A percentile compares a stretch with the other conserved stretches of the same genome.
These are phyloP conservation scores for Thamnidium elegans DNA, from an alignment of 192 early-diverging fungal species.

Conservation along the genomic window DNA sequence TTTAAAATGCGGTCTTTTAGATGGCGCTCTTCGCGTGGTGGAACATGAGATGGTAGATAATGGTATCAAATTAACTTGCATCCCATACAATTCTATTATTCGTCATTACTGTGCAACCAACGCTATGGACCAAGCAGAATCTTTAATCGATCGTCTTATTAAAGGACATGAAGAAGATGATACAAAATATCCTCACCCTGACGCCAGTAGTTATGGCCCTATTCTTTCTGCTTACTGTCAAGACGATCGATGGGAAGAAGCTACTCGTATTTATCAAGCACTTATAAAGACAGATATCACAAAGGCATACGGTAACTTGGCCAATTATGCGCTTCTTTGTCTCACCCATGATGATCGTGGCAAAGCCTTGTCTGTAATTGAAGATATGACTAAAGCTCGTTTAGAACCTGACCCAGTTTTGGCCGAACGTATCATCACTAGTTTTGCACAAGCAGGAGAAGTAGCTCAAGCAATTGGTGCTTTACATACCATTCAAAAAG, in stretches of 20 bases:
- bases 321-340: slow-evolving; percentile 32
- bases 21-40: slow-evolving; percentile 28
- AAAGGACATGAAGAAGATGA: not conserved
- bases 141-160: slow-evolving; percentile 7
- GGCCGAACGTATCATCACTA: slow-evolving; percentile 16
- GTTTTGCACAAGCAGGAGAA: slow-evolving; percentile 3
- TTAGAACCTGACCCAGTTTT: slow-evolving; percentile 31
- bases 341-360: not conserved
- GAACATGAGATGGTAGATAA: slow-evolving; percentile 29
- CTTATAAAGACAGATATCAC: slow-evolving; percentile 30
- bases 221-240: slow-evolving; percentile 28
- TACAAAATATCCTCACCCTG: slow-evolving; percentile 23
- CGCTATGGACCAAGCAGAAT: slow-evolving; percentile 19
- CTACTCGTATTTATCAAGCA: slow-evolving; percentile 19
- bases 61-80: slow-evolving; percentile 24
- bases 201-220: slow-evolving; percentile 38
- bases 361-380: slow-evolving; percentile 17
- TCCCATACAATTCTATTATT: slow-evolving; percentile 37
- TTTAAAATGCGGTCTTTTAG: slow-evolving; percentile 29
- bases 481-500: slow-evolving; percentile 1
- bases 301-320: slow-evolving; percentile 36
- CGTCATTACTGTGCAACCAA: slow-evolving; percentile 29
- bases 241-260: slow-evolving; percentile 9
- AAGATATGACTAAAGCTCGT: slow-evolving; percentile 24
- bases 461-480: slow-evolving; percentile 15